A percentile compares a stretch with the other conserved stretches of the same genome.
Conservation (phyloP, 2,329 filamentous ascomycete species). For the Exserohilum rostratum region DNA sequence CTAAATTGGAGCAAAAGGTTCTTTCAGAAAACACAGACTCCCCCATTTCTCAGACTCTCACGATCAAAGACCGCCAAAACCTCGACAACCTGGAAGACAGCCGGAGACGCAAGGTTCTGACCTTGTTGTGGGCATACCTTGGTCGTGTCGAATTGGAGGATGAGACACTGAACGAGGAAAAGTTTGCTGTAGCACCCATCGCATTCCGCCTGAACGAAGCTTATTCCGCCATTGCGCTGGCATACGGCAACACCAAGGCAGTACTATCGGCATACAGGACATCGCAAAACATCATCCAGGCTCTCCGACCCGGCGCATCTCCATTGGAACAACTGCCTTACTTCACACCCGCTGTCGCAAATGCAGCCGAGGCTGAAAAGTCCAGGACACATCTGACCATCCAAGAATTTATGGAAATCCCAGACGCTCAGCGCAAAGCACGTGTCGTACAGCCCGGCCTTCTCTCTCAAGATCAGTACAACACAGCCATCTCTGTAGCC, state of each 20-base stretch:
- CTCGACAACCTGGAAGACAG: slow-evolving; percentile 82
- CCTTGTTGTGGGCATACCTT: slow-evolving; percentile 93
- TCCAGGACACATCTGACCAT: slow-evolving; percentile 71
- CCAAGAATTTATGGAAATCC: slow-evolving; percentile 86
- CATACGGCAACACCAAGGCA: slow-evolving; percentile 82
- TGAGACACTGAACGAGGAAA: slow-evolving; percentile 76
- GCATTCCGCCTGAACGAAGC: slow-evolving; percentile 85
- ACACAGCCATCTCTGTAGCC: slow-evolving; percentile 75
- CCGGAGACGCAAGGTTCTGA: slow-evolving; percentile 81
- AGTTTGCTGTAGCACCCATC: slow-evolving; percentile 86
- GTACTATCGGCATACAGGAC: slow-evolving; percentile 82
- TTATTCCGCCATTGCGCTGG: slow-evolving; percentile 83
- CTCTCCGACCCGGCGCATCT: slow-evolving; percentile 79
- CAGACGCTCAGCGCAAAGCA: slow-evolving; percentile 74
- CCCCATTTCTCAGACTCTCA: slow-evolving; percentile 64
- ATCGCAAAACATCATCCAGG: slow-evolving; percentile 88
- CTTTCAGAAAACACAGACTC: slow-evolving; percentile 64
- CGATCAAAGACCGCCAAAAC: slow-evolving; percentile 74
- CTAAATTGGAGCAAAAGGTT: slow-evolving; percentile 82
- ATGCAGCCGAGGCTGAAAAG: slow-evolving; percentile 72
- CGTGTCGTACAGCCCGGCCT: slow-evolving; percentile 73
- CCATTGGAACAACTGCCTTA: slow-evolving; percentile 91
- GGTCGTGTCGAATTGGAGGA: slow-evolving; percentile 87
- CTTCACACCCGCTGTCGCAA: slow-evolving; percentile 70
- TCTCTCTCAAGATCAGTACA: slow-evolving; percentile 77